phyloP scores from a whole-genome alignment of 192 early-diverging fungal species.

The Linnemannia schmuckeri region DNA sequence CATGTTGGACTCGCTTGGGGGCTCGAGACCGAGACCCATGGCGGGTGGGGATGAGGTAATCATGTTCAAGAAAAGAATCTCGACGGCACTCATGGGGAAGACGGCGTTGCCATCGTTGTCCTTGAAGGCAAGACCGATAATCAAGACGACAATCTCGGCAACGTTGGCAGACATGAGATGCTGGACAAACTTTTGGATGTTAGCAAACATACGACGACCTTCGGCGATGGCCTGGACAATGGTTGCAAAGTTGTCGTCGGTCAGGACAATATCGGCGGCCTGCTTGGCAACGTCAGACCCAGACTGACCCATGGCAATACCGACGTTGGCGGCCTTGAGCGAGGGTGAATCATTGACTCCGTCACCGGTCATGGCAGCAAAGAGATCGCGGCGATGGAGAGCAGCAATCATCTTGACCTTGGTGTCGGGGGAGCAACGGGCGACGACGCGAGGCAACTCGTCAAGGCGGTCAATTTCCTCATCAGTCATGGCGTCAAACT shows the following conservation, averaged over 20 bases:
- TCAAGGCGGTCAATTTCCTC: constrained; percentile 80
- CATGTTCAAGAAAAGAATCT: constrained; percentile 86
- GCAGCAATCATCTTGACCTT: constrained; percentile 98
- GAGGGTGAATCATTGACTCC: constrained; percentile 80
- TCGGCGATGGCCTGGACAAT: constrained; percentile 86
- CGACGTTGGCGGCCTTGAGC: constrained; percentile 82
- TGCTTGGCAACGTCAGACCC: constrained; percentile 96
- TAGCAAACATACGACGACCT: constrained; percentile 85
- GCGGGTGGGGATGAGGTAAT: constrained; percentile 86
- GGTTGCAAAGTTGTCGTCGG: constrained; percentile 87
- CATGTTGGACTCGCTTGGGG: constrained; percentile 75
- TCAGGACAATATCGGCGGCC: constrained; percentile 91
- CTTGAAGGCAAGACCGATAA: constrained; percentile 81
- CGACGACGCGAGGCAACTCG: constrained; percentile 94
- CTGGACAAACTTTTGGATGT: constrained; percentile 81
- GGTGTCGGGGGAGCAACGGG: constrained; percentile 95
- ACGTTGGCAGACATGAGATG: constrained; percentile 82
- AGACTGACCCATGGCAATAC: constrained; percentile 91
- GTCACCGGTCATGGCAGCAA: constrained; percentile 92
- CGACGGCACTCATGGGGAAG: constrained; percentile 84
- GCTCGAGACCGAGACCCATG: constrained; percentile 82
- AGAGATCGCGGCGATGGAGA: constrained; percentile 79
- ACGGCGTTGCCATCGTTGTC: constrained; percentile 70
- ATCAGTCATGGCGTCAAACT: constrained; percentile 88
- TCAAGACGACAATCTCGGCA: constrained; percentile 78